These are phyloP conservation scores for Carex kokanica DNA, from an alignment of 176 grass and related monocot species.

Conservation along the genomic window DNA sequence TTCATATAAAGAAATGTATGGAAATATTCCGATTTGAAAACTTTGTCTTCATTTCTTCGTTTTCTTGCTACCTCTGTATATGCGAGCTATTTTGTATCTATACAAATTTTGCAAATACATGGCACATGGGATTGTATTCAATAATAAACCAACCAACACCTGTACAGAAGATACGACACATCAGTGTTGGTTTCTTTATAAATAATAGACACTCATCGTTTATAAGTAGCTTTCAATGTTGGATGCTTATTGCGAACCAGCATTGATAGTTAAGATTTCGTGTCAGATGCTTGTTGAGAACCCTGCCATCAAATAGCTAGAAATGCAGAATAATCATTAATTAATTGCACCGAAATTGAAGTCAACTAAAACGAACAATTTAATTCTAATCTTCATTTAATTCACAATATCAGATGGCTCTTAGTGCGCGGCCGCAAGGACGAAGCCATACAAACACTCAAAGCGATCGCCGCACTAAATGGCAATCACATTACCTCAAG, in stretches of 20 bases:
- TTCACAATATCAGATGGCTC: slow-evolving; percentile 44
- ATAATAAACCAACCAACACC: not conserved
- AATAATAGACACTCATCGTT: no score
- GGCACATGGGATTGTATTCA: not conserved
- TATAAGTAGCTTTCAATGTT: no score
- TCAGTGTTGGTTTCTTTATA: no score
- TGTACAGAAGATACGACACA: no score
- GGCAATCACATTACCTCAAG: slow-evolving; percentile 49
- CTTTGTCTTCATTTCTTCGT: not conserved
- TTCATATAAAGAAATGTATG: not conserved
- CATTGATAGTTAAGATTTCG: no score
- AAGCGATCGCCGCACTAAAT: slow-evolving; percentile 41
- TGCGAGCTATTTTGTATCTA: not conserved
- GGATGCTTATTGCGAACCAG: no score
- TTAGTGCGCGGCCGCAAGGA: slow-evolving; percentile 67
- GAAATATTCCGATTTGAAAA: not conserved
- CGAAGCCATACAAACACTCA: slow-evolving; percentile 62
- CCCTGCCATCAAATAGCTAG: not conserved
- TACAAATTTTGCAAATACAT: not conserved
- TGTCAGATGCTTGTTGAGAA: no score
- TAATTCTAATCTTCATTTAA: not conserved
- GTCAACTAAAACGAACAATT: not conserved
- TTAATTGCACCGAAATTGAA: not conserved
- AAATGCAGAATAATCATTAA: not conserved
- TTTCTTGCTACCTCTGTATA: not conserved